phyloP scores from a whole-genome alignment of 1,139 yeast genomes.

The Suhomyces maxii region DNA sequence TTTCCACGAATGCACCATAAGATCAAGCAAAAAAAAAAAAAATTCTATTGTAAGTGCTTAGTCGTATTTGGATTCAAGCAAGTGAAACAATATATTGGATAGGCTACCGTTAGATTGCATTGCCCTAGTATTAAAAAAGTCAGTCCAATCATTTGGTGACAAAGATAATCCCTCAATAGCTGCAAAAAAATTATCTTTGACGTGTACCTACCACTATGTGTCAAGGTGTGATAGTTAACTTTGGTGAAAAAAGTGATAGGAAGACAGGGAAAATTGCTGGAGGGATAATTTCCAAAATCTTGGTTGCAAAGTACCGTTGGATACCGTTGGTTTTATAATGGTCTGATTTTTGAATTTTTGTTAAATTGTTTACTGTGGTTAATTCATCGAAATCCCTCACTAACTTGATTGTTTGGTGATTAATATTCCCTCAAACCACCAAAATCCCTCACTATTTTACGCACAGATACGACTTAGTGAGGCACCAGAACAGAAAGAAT shows the following conservation, averaged over 20 bases:
- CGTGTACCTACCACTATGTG: neutral
- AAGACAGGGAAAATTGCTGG: neutral
- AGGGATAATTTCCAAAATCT: too few relatives aligned
- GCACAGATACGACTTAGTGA: neutral
- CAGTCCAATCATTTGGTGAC: neutral
- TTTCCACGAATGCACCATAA: neutral
- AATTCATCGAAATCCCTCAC: neutral
- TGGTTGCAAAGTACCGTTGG: neutral
- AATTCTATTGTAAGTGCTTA: neutral
- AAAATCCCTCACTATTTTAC: conserved; percentile 3
- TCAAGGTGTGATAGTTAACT: neutral
- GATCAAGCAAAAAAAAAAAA: neutral
- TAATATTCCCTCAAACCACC: conserved; percentile 1
- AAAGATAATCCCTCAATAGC: conserved; percentile 9
- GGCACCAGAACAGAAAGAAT: neutral
- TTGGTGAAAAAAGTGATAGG: neutral
- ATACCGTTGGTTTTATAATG: too few relatives aligned
- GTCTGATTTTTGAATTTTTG: too few relatives aligned
- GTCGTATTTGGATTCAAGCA: neutral
- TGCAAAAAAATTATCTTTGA: conserved; percentile 1
- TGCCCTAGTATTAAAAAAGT: neutral
- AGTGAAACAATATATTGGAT: neutral
- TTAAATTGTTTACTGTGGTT: neutral
- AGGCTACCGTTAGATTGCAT: neutral
- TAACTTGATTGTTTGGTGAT: neutral